phyloP scores from a whole-genome alignment of 768 basidiomycete genomes.

The Lentinula raphanica region DNA sequence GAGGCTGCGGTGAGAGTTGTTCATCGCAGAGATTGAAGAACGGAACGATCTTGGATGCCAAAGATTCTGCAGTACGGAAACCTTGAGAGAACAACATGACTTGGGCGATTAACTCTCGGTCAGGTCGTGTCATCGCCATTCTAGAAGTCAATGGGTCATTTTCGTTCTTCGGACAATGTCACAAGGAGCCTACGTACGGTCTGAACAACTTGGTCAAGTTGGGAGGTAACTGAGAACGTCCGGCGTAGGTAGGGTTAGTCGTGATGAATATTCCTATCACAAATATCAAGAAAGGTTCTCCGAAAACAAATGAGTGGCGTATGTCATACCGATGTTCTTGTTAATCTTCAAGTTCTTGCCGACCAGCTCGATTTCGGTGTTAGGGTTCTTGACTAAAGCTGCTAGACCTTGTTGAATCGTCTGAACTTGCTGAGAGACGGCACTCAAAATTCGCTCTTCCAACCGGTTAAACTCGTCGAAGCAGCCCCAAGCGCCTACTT shows the following conservation, averaged over 20 bases:
- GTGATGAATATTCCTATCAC: conserved; percentile 90
- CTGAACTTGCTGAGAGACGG: conserved; percentile 98
- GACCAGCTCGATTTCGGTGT: conserved; percentile 90
- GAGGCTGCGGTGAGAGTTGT: conserved; percentile 93
- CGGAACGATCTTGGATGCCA: conserved; percentile 98
- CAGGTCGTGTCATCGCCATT: conserved; percentile 99
- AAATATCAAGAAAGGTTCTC: conserved; percentile 8
- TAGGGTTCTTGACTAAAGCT: conserved; percentile 75
- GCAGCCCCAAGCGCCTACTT: conserved; percentile 99
- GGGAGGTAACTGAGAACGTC: conserved; percentile 85
- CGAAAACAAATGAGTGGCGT: conserved; percentile 8
- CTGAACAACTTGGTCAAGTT: conserved; percentile 91
- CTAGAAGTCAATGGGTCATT: conserved; percentile 39
- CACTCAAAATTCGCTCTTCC: conserved; percentile 95
- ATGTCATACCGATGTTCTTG: conserved; percentile 86
- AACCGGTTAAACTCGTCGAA: conserved; percentile 98
- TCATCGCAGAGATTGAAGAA: conserved; percentile 99
- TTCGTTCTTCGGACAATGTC: too few species aligned
- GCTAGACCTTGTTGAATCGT: conserved; percentile 95
- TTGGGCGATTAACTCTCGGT: conserved; percentile 97
- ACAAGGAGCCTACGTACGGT: conserved; percentile 51
- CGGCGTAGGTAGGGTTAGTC: conserved; percentile 98
- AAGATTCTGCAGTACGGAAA: conserved; percentile 93
- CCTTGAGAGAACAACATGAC: conserved; percentile 99
- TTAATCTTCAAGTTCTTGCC: conserved; percentile 92